Evolutionary conservation across 31 red algal species (phyloP).

Genomic region (Endocladia muricata): DNA sequence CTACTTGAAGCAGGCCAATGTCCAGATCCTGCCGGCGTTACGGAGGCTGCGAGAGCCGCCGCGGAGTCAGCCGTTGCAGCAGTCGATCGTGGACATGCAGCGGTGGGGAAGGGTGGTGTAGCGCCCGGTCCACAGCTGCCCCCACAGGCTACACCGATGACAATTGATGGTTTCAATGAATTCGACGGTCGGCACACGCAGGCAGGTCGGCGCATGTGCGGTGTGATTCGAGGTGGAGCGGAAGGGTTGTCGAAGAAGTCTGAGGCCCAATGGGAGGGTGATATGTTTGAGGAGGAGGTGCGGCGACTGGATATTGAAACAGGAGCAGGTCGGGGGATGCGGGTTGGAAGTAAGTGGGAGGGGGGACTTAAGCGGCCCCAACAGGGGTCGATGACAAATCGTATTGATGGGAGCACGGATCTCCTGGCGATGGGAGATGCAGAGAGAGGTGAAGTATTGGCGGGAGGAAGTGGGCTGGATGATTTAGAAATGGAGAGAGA

Average conservation of each 20-base stretch:
- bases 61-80: not conserved
- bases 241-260: not conserved
- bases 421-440: not conserved
- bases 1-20: not conserved
- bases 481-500: not conserved
- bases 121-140: not conserved
- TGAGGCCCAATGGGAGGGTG: not conserved
- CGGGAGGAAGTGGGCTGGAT: not conserved
- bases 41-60: not conserved
- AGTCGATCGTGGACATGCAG: not conserved
- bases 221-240: not conserved
- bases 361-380: not conserved
- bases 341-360: not conserved
- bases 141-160: not conserved
- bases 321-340: not conserved
- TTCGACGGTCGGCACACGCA: not conserved
- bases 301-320: not conserved
- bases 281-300: not conserved
- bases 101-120: not conserved
- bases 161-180: not conserved
- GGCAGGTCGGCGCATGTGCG: not conserved
- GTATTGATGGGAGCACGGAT: not conserved
- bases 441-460: not conserved
- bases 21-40: not conserved
- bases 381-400: not conserved